Evolutionary conservation across 768 basidiomycete genomes (phyloP).

Genomic region (Aureoboletus auriporus): DNA sequence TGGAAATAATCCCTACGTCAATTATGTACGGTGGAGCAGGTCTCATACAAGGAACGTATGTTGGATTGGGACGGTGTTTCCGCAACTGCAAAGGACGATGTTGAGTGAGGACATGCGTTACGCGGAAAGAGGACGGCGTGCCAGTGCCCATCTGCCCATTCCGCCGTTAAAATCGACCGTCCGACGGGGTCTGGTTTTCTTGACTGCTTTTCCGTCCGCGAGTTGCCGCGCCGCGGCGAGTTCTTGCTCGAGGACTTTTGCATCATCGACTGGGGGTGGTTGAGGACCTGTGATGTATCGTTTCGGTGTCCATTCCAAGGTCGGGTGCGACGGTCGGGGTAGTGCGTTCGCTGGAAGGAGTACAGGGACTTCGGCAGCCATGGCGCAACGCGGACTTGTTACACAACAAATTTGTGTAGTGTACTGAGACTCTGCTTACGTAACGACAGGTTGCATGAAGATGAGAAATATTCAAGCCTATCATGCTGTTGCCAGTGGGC

Average conservation of each 20-base stretch:
- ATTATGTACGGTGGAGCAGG: conserved; percentile 87
- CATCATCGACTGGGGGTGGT: conserved; percentile 77
- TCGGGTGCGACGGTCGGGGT: conserved; percentile 35
- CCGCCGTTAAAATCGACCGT: conserved; percentile 95
- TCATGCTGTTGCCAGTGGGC: too few relatives aligned
- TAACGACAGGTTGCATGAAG: too few relatives aligned
- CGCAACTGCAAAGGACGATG: conserved; percentile 45
- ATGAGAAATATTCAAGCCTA: too few relatives aligned
- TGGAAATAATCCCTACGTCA: conserved; percentile 55
- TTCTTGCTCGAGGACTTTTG: conserved; percentile 73
- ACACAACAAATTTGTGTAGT: too few relatives aligned
- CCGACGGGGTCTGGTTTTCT: conserved; percentile 88
- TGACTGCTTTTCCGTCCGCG: conserved; percentile 77
- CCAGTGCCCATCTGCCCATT: conserved; percentile 81
- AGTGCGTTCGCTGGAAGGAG: conserved; percentile 48
- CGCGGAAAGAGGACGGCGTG: conserved; percentile 35
- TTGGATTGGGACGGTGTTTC: conserved; percentile 75
- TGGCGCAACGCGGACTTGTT: too few relatives aligned
- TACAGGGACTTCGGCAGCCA: conserved; percentile 40
- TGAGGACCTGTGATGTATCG: conserved; percentile 63
- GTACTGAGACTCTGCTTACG: too few relatives aligned
- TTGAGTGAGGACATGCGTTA: neutral
- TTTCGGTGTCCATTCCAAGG: conserved; percentile 73
- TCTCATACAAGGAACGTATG: conserved; percentile 72
- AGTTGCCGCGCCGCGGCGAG: conserved; percentile 67